A percentile compares a stretch with the other conserved stretches of the same genome.
Conservation (phyloP, 1,139 yeast species). For the Geotrichum reessii region DNA sequence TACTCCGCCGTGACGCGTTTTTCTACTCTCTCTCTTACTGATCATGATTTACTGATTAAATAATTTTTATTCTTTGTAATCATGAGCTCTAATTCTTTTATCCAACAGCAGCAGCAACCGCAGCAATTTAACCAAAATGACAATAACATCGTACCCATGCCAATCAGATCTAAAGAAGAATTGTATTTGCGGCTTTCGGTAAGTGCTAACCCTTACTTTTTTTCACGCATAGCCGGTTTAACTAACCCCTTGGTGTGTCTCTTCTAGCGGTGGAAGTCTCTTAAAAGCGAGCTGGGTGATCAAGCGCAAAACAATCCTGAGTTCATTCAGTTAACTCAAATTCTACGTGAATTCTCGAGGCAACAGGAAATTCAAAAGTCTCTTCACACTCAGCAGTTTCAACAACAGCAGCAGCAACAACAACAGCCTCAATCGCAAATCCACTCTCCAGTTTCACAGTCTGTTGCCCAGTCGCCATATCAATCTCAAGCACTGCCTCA, state of each 20-base stretch:
- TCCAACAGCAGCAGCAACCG: slow-evolving; percentile 13
- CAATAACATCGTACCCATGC: neutral
- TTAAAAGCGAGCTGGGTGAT: slow-evolving; percentile 33
- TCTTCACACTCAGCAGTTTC: slow-evolving; percentile 49
- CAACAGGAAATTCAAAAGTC: slow-evolving; percentile 36
- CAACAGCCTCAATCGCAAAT: slow-evolving; percentile 14
- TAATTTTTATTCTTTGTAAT: neutral
- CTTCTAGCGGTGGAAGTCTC: slow-evolving; percentile 38
- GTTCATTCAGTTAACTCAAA: slow-evolving; percentile 31
- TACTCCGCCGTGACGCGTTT: neutral
- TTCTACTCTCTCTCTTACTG: neutral
- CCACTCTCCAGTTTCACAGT: neutral
- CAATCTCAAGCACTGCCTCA: neutral
- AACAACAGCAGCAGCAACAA: slow-evolving; percentile 24
- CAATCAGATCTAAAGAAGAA: slow-evolving; percentile 14
- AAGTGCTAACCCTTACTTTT: neutral
- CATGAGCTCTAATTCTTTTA: slow-evolving; percentile 7
- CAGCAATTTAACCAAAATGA: slow-evolving; percentile 8
- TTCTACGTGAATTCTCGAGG: slow-evolving; percentile 30
- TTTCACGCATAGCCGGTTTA: neutral
- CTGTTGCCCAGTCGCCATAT: neutral
- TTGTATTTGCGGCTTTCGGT: slow-evolving; percentile 8
- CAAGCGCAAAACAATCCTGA: slow-evolving; percentile 37
- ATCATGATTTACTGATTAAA: neutral
- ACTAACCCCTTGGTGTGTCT: neutral